Percentiles rank a stretch among this genome's conserved stretches.
phyloP scores from a whole-genome alignment of 1,139 yeast species.

The Zygoascus sp. region DNA sequence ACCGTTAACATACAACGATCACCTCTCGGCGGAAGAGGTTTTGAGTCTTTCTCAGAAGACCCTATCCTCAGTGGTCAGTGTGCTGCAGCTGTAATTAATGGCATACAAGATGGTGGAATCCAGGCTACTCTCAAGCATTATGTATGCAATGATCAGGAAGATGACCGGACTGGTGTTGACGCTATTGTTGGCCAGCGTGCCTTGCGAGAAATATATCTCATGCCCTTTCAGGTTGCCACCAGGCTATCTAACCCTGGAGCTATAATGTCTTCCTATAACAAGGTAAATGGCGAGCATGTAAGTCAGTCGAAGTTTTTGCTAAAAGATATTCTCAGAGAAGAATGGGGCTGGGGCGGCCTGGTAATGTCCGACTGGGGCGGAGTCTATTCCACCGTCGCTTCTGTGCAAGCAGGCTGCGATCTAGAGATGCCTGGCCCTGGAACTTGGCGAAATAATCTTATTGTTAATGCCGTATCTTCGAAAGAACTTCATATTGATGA shows the following conservation, averaged over 20 bases:
- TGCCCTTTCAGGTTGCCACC: constrained; percentile 58
- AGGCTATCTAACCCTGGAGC: constrained; percentile 47
- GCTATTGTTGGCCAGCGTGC: constrained; percentile 53
- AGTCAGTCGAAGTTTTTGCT: constrained; percentile 46
- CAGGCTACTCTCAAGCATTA: constrained; percentile 58
- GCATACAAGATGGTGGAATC: constrained; percentile 50
- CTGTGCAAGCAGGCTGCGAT: constrained; percentile 41
- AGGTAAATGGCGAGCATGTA: constrained; percentile 53
- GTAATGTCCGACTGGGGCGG: constrained; percentile 55
- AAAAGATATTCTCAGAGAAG: constrained; percentile 45
- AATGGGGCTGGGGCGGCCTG: constrained; percentile 56
- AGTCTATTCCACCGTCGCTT: constrained; percentile 32
- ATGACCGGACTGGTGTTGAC: constrained; percentile 48
- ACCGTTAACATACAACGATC: constrained; percentile 42
- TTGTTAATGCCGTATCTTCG: constrained; percentile 24
- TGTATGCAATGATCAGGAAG: constrained; percentile 59
- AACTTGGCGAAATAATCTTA: constrained; percentile 41
- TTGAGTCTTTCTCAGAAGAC: constrained; percentile 61
- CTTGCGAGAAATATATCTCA: constrained; percentile 54
- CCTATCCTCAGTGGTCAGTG: constrained; percentile 53
- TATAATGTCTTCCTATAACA: constrained; percentile 58
- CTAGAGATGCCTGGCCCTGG: constrained; percentile 64
- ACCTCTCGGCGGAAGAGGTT: constrained; percentile 60
- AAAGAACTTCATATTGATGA: constrained; percentile 25
- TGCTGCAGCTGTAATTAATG: constrained; percentile 48